phyloP scores from a whole-genome alignment of 2,329 filamentous ascomycete species.

The Chaetomiaceae sp. region DNA sequence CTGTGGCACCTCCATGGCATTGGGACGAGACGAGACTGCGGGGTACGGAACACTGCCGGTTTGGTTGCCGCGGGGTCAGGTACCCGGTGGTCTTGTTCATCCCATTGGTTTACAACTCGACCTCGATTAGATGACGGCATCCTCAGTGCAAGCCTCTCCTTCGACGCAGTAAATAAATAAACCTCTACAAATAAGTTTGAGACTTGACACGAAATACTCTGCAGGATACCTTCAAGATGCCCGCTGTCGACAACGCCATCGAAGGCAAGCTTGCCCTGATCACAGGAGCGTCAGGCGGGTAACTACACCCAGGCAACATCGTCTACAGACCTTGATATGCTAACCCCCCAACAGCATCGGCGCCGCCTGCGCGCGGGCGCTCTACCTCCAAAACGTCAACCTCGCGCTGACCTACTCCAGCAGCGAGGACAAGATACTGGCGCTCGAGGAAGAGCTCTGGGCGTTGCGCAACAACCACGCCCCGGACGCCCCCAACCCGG shows the following conservation, averaged over 20 bases:
- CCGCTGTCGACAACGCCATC: slow-evolving; percentile 39
- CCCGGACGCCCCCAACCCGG: not conserved
- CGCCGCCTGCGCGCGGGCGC: slow-evolving; percentile 50
- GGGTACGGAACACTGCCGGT: not conserved
- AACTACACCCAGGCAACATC: slow-evolving; percentile 23
- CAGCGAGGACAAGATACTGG: slow-evolving; percentile 42
- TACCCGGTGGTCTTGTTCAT: not conserved
- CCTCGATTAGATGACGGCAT: not conserved
- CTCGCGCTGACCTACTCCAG: slow-evolving; percentile 57
- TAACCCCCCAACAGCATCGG: slow-evolving; percentile 47
- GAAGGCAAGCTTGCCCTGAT: slow-evolving; percentile 52
- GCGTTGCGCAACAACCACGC: slow-evolving; percentile 23
- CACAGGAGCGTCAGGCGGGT: slow-evolving; percentile 59
- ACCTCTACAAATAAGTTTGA: no score
- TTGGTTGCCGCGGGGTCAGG: slow-evolving; percentile 8
- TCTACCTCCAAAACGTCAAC: slow-evolving; percentile 47
- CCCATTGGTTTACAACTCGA: not conserved
- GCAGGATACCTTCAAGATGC: no score
- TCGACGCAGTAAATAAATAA: no score
- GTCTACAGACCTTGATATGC: not conserved
- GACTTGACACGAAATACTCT: no score
- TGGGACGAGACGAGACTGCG: not conserved
- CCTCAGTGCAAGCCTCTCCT: no score
- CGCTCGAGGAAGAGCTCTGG: slow-evolving; percentile 40
- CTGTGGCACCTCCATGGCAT: not conserved